Evolutionary conservation across 495 filamentous ascomycete genomes (phyloP).

Genomic region (Aspergillus avenaceus): DNA sequence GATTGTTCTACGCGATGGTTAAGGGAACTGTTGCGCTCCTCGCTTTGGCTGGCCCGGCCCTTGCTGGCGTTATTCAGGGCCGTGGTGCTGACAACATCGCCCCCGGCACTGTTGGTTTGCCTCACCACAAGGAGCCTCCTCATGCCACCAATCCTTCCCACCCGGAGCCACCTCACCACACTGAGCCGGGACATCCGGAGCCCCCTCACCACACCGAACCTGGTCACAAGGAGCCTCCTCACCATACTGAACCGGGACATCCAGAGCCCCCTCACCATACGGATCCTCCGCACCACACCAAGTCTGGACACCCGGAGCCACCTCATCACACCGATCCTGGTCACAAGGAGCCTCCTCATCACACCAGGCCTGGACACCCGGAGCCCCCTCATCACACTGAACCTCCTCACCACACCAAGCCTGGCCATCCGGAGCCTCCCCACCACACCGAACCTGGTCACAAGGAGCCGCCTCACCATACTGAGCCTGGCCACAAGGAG

Average conservation of each 20-base stretch:
- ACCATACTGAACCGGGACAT: neutral
- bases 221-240: neutral
- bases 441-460: too few species aligned
- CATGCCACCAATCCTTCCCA: too few species aligned
- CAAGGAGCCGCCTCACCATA: slow-evolving; percentile 9
- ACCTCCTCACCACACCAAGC: too few species aligned
- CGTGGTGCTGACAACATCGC: slow-evolving; percentile 15
- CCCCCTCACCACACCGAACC: neutral
- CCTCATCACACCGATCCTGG: too few species aligned
- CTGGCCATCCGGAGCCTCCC: neutral
- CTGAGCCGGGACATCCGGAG: neutral
- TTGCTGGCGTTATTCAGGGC: slow-evolving; percentile 37
- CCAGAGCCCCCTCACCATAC: slow-evolving; percentile 3
- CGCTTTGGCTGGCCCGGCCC: slow-evolving; percentile 37
- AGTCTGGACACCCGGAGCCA: too few species aligned
- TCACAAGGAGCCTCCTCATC: too few species aligned
- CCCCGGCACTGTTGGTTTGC: neutral
- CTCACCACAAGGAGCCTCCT: slow-evolving; percentile 1
- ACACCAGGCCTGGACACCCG: too few species aligned
- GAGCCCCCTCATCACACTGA: too few species aligned
- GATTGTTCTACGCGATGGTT: slow-evolving; percentile 36
- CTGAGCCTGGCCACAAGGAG: too few species aligned
- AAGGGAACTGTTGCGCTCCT: slow-evolving; percentile 35
- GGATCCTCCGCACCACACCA: too few species aligned
- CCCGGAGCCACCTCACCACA: too few species aligned